These are phyloP conservation scores for Xylaria sp. DNA, from an alignment of 2,329 filamentous ascomycete species.

Conservation along the genomic window DNA sequence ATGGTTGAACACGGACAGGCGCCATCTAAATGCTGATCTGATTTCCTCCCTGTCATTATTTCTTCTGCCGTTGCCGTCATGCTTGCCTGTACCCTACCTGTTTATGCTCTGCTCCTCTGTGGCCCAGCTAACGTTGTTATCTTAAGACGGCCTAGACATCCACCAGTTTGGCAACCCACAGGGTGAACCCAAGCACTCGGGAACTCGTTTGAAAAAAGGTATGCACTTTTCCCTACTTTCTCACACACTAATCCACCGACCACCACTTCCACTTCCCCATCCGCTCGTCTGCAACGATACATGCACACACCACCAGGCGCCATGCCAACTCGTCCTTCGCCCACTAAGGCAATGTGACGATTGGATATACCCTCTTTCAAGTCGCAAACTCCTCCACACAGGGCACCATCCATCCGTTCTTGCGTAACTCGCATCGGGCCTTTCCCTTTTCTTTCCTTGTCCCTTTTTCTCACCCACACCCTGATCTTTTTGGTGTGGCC, in stretches of 20 bases:
- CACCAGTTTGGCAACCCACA: slow-evolving; percentile 48
- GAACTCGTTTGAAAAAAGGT: slow-evolving; percentile 48
- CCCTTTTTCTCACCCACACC: slow-evolving; percentile 50
- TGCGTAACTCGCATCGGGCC: slow-evolving; percentile 49
- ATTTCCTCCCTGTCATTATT: slow-evolving; percentile 30
- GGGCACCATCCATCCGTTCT: slow-evolving; percentile 48
- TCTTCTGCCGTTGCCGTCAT: slow-evolving; percentile 26
- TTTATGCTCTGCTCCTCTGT: slow-evolving; percentile 21
- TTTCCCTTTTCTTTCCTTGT: slow-evolving; percentile 49
- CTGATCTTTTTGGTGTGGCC: slow-evolving; percentile 42
- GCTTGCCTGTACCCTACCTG: slow-evolving; percentile 8
- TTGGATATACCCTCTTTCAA: slow-evolving; percentile 49
- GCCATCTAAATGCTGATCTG: slow-evolving; percentile 30
- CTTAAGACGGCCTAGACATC: slow-evolving; percentile 43
- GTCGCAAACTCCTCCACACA: slow-evolving; percentile 49
- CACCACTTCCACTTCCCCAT: slow-evolving; percentile 45
- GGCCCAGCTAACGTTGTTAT: slow-evolving; percentile 36
- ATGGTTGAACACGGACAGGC: slow-evolving; percentile 14
- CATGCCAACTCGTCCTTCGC: slow-evolving; percentile 44
- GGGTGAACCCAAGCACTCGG: slow-evolving; percentile 50
- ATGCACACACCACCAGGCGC: slow-evolving; percentile 48
- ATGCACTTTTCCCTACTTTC: slow-evolving; percentile 43
- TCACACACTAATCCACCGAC: slow-evolving; percentile 37
- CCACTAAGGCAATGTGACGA: slow-evolving; percentile 47
- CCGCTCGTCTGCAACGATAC: slow-evolving; percentile 51